Conservation (phyloP, 148 eudicot species). For the Amaranthus cruentus region DNA sequence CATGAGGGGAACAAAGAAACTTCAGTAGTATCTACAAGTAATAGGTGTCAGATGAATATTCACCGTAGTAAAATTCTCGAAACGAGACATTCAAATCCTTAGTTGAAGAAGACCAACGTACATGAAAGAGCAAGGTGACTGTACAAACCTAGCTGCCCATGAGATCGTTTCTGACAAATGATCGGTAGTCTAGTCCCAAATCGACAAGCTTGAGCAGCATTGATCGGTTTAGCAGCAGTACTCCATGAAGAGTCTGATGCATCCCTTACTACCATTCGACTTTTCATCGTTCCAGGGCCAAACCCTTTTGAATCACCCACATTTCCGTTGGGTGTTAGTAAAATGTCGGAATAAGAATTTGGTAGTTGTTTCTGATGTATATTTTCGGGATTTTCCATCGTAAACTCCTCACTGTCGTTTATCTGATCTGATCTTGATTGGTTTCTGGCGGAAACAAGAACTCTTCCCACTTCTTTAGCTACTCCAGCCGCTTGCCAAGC, state of each 20-base stretch:
- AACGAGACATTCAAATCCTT: neutral
- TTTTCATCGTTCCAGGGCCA: constrained; percentile 26
- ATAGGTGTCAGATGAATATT: neutral
- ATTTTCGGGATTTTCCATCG: constrained; percentile 30
- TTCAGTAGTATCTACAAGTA: constrained; percentile 28
- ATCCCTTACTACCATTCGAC: constrained; percentile 39
- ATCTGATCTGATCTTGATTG: constrained; percentile 5
- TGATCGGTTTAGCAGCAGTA: constrained; percentile 27
- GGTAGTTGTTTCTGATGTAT: constrained; percentile 27
- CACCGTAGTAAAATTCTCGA: neutral
- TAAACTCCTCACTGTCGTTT: constrained; percentile 18
- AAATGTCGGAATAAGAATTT: constrained; percentile 20
- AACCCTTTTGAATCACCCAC: constrained; percentile 34
- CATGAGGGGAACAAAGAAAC: neutral
- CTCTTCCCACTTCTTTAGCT: constrained; percentile 33
- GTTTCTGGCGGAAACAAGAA: constrained; percentile 11
- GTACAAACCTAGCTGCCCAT: constrained; percentile 36
- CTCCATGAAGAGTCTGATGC: constrained; percentile 32
- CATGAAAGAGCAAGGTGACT: constrained; percentile 42
- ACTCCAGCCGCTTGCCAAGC: constrained; percentile 53
- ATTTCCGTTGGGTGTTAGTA: constrained; percentile 29
- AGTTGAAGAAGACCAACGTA: constrained; percentile 48
- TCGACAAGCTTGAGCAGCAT: constrained; percentile 29
- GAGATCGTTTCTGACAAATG: constrained; percentile 41
- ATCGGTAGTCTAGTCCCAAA: constrained; percentile 38